These are phyloP conservation scores for Oxyria digyna DNA, from an alignment of 148 eudicot genomes.

Conservation along the genomic window DNA sequence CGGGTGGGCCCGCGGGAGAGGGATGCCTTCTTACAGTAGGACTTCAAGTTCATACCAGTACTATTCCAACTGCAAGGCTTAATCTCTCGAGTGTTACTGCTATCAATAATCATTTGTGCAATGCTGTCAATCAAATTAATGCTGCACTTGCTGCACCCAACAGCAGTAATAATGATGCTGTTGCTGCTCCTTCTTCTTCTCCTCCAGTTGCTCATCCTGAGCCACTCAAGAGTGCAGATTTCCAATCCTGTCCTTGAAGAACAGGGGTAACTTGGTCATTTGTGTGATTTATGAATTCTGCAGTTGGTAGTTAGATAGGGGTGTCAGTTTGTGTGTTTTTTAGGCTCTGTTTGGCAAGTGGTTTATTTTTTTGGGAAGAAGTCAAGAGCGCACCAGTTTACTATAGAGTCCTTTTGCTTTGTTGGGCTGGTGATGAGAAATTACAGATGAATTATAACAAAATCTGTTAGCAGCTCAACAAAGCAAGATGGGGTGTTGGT, in stretches of 20 bases:
- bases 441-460: neutral
- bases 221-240: neutral
- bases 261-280: neutral
- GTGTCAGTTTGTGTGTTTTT: neutral
- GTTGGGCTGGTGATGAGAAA: neutral
- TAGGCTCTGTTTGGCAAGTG: neutral
- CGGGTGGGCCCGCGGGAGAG: neutral
- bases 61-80: slow-evolving; percentile 60
- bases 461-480: neutral
- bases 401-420: neutral
- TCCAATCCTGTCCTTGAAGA: neutral
- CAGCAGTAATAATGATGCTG: neutral
- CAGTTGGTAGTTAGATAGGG: slow-evolving; percentile 3
- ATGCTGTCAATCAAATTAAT: slow-evolving; percentile 57
- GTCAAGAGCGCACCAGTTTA: slow-evolving; percentile 12
- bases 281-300: neutral
- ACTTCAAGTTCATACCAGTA: slow-evolving; percentile 71
- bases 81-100: slow-evolving; percentile 66
- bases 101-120: slow-evolving; percentile 55
- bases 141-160: slow-evolving; percentile 18
- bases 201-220: neutral
- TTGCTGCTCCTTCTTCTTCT: neutral
- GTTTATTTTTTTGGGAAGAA: slow-evolving; percentile 4
- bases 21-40: slow-evolving; percentile 78
- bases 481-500: slow-evolving; percentile 10